Evolutionary conservation across 2,329 filamentous ascomycete species (phyloP).

Genomic region (Tolypocladium endophyticum): DNA sequence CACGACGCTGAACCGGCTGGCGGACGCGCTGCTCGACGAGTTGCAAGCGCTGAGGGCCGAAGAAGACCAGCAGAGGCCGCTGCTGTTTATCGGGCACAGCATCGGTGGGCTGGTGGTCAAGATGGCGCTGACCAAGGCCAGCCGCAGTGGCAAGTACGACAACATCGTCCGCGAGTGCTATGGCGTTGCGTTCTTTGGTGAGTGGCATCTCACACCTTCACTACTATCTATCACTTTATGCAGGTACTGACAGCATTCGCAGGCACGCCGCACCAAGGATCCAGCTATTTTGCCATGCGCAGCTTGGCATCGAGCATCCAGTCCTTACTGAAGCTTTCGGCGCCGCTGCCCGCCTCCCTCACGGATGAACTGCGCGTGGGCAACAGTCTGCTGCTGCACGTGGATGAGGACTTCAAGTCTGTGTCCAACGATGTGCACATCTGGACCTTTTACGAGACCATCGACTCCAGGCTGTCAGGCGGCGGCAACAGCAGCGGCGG

Average conservation of each 20-base stretch:
- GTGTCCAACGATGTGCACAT: slow-evolving; percentile 47
- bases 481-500: slow-evolving; percentile 16
- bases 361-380: slow-evolving; percentile 40
- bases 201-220: slow-evolving; percentile 11
- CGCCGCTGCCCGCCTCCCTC: slow-evolving; percentile 38
- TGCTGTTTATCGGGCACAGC: slow-evolving; percentile 52
- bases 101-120: slow-evolving; percentile 52
- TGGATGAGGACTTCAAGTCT: slow-evolving; percentile 44
- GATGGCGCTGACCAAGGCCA: slow-evolving; percentile 40
- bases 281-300: slow-evolving; percentile 49
- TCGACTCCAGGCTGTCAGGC: slow-evolving; percentile 45
- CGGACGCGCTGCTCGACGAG: slow-evolving; percentile 35
- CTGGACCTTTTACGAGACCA: slow-evolving; percentile 54
- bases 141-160: slow-evolving; percentile 23
- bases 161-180: slow-evolving; percentile 45
- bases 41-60: slow-evolving; percentile 22
- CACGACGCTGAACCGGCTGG: slow-evolving; percentile 31
- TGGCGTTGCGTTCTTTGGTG: slow-evolving; percentile 50
- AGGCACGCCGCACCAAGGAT: slow-evolving; percentile 53
- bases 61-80: slow-evolving; percentile 31
- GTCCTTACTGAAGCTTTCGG: slow-evolving; percentile 37
- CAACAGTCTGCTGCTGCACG: slow-evolving; percentile 34
- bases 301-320: slow-evolving; percentile 45
- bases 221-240: too few relatives aligned
- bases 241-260: background rate